Evolutionary conservation across 192 early-diverging fungal species (phyloP), one percentile per base, ranked within the genome.

Genomic region (Backusella sp.): DNA sequence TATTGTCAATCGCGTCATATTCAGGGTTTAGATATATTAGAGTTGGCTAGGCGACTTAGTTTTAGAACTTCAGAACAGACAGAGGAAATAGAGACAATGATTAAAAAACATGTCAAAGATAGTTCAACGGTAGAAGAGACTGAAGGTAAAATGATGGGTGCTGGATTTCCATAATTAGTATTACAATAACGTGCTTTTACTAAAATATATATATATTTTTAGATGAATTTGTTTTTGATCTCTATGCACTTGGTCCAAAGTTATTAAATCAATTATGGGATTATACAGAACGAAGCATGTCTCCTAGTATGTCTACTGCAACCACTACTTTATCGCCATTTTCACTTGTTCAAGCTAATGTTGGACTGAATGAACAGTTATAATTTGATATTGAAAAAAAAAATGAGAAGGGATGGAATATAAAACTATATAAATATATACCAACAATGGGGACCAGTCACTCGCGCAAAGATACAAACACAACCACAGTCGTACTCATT

Each of bases 161-260:
- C 4, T 32, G 6, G 32, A 9, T 35, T 9, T 8, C 26, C n/a
- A 15, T n/a, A 19, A 32, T n/a, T 19, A 32, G 28, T 36, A 30
- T 30, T 23, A 30, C 15, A 4, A 12, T 32, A 28, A 15, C 23
- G 56, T 44, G n/a, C 21, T 41, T 32, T 23, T 52, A 59, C 34
- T 67, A n/a, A 67, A 39, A 39, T 39, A 8, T 2, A 36, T 4
- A 8, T 12, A 35, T 35, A 4, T 41, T 68, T 1, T 14, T 36
- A 37, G 70, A 71, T n/a, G 12, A 71, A 49, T 32, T 59, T 73
- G 2, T 67, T 32, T 15, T 77, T 9, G 71, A 79, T 42, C 37
- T 79, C 19, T 79, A 79, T 56, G 74, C 77, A 37, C 73, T 79
- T 5, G 77, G 77, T 23, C 66, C 77, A 19, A 32, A 52, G 26